Conservation (phyloP, 1,284 basidiomycete species). For the Somion occarium region DNA sequence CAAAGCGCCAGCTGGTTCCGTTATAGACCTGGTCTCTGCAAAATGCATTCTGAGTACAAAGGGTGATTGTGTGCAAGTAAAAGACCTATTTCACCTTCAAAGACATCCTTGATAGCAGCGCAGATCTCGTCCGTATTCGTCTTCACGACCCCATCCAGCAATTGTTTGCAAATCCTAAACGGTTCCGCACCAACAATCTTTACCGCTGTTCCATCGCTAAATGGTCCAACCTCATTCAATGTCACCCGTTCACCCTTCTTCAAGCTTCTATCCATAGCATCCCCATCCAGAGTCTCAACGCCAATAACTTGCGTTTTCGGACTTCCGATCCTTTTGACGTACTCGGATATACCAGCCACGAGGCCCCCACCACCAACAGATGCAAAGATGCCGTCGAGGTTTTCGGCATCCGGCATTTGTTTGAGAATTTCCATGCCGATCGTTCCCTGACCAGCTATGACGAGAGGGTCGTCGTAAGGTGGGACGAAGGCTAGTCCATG, state of each 20-base stretch:
- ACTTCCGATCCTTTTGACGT: constrained; percentile 90
- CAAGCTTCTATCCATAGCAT: constrained; percentile 86
- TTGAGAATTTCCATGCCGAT: constrained; percentile 93
- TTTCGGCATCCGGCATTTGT: constrained; percentile 72
- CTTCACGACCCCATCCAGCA: constrained; percentile 83
- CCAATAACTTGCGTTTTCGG: constrained; percentile 84
- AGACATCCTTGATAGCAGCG: constrained; percentile 98
- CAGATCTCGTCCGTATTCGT: constrained; percentile 97
- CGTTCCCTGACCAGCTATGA: constrained; percentile 98
- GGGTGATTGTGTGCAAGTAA: constrained; percentile 1
- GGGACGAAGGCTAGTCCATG: constrained; percentile 91
- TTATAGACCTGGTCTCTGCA: constrained; percentile 88
- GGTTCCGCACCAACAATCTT: constrained; percentile 93
- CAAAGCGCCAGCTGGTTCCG: constrained; percentile 96
- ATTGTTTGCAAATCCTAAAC: constrained; percentile 85
- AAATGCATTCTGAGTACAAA: constrained; percentile 2
- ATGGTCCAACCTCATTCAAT: constrained; percentile 90
- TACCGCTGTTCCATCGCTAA: constrained; percentile 99
- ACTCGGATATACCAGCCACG: constrained; percentile 85
- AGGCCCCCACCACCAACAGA: constrained; percentile 94
- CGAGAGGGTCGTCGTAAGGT: constrained; percentile 95
- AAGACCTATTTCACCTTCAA: constrained; percentile 68
- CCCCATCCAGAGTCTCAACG: constrained; percentile 94
- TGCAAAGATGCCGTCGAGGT: constrained; percentile 84
- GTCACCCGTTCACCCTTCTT: constrained; percentile 77